These are phyloP conservation scores for Acidomyces sp. DNA, from an alignment of 495 filamentous ascomycete species.

Conservation along the genomic window DNA sequence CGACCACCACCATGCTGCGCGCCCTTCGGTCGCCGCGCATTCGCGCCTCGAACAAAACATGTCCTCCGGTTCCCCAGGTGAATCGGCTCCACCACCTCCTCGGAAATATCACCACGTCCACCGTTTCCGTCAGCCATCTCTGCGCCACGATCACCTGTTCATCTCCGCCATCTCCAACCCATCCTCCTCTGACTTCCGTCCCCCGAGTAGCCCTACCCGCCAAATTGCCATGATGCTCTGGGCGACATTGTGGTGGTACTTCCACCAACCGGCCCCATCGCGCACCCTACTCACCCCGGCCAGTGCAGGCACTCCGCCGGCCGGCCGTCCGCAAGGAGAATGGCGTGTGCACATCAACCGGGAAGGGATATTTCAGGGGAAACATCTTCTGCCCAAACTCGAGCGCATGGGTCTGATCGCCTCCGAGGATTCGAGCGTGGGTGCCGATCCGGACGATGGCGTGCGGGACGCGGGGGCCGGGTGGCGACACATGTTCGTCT, in stretches of 20 bases:
- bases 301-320: constrained; percentile 48
- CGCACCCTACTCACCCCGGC: constrained; percentile 45
- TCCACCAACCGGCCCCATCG: constrained; percentile 57
- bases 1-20: too few relatives aligned
- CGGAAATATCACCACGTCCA: constrained; percentile 34
- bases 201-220: constrained; percentile 61
- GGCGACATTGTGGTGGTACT: constrained; percentile 93
- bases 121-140: constrained; percentile 57
- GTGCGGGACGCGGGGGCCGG: constrained; percentile 38
- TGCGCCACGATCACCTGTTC: constrained; percentile 68
- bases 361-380: constrained; percentile 73
- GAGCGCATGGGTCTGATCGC: constrained; percentile 83
- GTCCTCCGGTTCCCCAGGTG: too few relatives aligned
- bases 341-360: constrained; percentile 78
- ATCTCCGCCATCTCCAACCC: constrained; percentile 84
- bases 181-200: constrained; percentile 63
- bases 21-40: constrained; percentile 8
- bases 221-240: constrained; percentile 95
- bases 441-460: constrained; percentile 45
- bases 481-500: constrained; percentile 74
- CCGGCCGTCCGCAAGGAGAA: constrained; percentile 65
- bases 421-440: constrained; percentile 62
- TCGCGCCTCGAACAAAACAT: constrained; percentile 3
- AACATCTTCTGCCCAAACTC: constrained; percentile 73
- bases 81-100: constrained; percentile 12